Conservation (phyloP, 495 filamentous ascomycete genomes). For the Collariella sp. region DNA sequence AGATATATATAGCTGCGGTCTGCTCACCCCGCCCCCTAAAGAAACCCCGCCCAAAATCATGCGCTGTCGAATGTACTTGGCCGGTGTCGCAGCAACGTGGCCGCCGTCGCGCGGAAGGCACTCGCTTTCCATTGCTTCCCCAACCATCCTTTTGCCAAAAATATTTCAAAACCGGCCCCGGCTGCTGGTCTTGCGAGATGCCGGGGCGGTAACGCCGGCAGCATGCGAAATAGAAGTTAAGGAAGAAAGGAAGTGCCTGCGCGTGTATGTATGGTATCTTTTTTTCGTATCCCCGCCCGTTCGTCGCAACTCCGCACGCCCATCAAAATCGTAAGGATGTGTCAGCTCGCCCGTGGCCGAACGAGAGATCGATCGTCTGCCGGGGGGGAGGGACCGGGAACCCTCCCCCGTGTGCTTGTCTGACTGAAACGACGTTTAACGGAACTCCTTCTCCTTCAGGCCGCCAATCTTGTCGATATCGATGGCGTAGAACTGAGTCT, state of each 20-base stretch:
- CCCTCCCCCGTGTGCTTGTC: neutral
- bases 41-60: neutral
- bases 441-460: slow-evolving; percentile 74
- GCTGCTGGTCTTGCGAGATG: neutral
- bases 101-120: neutral
- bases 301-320: slow-evolving; percentile 19
- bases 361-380: neutral
- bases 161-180: neutral
- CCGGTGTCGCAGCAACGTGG: slow-evolving; percentile 2
- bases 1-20: slow-evolving; percentile 8
- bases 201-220: neutral
- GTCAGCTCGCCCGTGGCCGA: slow-evolving; percentile 5
- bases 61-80: slow-evolving; percentile 4
- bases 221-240: slow-evolving; percentile 7
- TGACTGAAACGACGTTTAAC: slow-evolving; percentile 15
- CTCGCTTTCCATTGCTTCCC: neutral
- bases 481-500: slow-evolving; percentile 75
- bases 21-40: neutral
- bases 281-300: slow-evolving; percentile 18
- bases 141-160: slow-evolving; percentile 4
- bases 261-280: slow-evolving; percentile 16
- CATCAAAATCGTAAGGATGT: slow-evolving; percentile 16
- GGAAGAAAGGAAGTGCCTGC: slow-evolving; percentile 10
- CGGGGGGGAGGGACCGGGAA: neutral
- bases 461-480: slow-evolving; percentile 94